Evolutionary conservation across 1,139 yeast genomes (phyloP).

Genomic region (Pneumocystis canis): DNA sequence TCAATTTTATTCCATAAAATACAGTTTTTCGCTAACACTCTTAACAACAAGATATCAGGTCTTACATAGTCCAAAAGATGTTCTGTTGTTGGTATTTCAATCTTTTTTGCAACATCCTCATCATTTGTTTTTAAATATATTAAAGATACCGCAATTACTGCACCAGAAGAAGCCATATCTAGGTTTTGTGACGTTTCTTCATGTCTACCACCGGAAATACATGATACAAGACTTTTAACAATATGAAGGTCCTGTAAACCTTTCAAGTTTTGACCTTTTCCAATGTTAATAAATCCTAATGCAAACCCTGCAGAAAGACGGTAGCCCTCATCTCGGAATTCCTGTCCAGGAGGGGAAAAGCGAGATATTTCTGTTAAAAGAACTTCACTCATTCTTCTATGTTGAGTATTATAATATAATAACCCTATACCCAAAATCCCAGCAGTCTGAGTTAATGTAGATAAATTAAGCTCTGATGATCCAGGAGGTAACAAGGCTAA

Average conservation of each 20-base stretch:
- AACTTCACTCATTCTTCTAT: conserved; percentile 76
- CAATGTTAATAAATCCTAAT: conserved; percentile 73
- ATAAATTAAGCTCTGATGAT: conserved; percentile 76
- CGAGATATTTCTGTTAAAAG: conserved; percentile 47
- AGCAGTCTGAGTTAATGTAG: conserved; percentile 74
- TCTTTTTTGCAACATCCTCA: conserved; percentile 42
- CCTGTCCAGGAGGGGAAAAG: conserved; percentile 2
- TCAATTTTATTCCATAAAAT: conserved; percentile 67
- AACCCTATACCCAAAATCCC: conserved; percentile 85
- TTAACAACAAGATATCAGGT: conserved; percentile 61
- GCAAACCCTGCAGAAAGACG: conserved; percentile 80
- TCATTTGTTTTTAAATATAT: conserved; percentile 60
- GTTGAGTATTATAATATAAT: conserved; percentile 61
- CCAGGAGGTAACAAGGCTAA: conserved; percentile 84
- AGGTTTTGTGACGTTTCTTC: conserved; percentile 42
- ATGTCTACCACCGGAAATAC: conserved; percentile 43
- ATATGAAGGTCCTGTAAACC: conserved; percentile 57
- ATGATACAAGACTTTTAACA: conserved; percentile 46
- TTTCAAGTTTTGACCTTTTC: conserved; percentile 51
- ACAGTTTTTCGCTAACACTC: conserved; percentile 53
- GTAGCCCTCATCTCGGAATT: conserved; percentile 60
- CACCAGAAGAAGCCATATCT: conserved; percentile 70
- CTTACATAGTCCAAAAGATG: conserved; percentile 57
- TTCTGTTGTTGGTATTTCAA: conserved; percentile 48
- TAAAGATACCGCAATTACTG: conserved; percentile 60